Conservation (phyloP, 2,329 filamentous ascomycete genomes). For the Xylariaceae sp. region DNA sequence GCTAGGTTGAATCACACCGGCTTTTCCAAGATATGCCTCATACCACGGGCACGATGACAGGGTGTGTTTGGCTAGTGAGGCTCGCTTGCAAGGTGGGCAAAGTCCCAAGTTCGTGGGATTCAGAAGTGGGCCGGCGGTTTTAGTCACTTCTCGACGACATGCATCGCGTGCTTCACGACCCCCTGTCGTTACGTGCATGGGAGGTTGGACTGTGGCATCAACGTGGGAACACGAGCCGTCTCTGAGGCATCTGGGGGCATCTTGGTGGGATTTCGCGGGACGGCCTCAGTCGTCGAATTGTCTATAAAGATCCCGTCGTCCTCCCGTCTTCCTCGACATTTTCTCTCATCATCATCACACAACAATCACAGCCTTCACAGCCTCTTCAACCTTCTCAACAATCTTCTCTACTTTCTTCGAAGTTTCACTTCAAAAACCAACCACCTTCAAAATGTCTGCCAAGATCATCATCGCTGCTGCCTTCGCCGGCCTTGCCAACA, state of each 20-base stretch:
- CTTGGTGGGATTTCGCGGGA: no score
- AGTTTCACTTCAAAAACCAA: not conserved
- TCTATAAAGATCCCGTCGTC: not conserved
- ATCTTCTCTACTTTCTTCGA: not conserved
- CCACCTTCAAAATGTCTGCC: conserved; percentile 9
- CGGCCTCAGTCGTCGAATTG: no score
- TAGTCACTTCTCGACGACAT: not conserved
- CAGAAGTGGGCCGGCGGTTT: no score
- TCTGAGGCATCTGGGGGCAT: no score
- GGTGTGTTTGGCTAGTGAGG: not conserved
- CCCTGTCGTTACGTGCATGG: not conserved
- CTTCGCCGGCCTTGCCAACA: conserved; percentile 11
- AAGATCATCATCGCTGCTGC: conserved; percentile 12
- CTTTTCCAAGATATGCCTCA: not conserved
- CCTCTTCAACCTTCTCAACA: not conserved
- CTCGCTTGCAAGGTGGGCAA: not conserved
- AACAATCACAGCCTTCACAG: not conserved
- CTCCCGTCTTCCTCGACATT: not conserved
- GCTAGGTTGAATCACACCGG: not conserved
- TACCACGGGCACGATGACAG: not conserved
- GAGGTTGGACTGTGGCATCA: no score
- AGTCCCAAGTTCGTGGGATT: not conserved
- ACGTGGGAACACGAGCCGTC: no score
- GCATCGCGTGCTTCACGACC: not conserved
- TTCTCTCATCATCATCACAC: not conserved